Evolutionary conservation across 768 basidiomycete species (phyloP), one percentile per base, ranked within the genome.

Genomic region (Leccinum arenicola): DNA sequence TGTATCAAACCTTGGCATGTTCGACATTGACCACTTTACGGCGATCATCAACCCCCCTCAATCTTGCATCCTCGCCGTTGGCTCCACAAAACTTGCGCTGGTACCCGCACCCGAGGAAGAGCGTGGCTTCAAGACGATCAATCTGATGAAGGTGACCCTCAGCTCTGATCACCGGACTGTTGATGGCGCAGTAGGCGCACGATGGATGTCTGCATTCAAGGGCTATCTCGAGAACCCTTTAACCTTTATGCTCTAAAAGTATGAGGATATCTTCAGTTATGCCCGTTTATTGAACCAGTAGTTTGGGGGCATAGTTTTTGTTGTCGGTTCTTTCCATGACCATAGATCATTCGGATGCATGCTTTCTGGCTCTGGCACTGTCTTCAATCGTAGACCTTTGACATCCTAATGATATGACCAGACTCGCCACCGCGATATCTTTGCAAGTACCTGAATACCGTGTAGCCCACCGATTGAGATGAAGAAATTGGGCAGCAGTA

Each of bases 1-100:
- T 48, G 93, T 99, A 73, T 99, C 97, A 60, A 99, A 99, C 79
- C 82, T 99, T 57, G 97, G 97, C 76, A 99, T 99, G 97, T 97
- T 83, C 71, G 95, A 91, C 61, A 84, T 98, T 69, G 84, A 87
- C 56, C 90, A 95, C 76, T 99, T 99, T 76, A 98, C 95, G 14
- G 97, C 97, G 50, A 98, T 99, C 79, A 96, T 99, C 84, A 99
- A 99, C 82, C 86, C 91, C 14, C 97, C 97, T 25, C 97, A 98
- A 76, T 92, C 93, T 50, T 98, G 95, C 77, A 99, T 98, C 69
- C 88, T 99, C 61, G 97, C 97, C 49, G 86, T 98, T 66, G 95
- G 97, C 36, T 82, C 87, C 19, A 94, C 93, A 17, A 82, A 86
- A 72, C 83, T 91, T n/a, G 89, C 88, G 55, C 78, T 98, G 15